Evolutionary conservation across 2,329 filamentous ascomycete species (phyloP), one percentile per base, ranked within the genome.

Genomic region (Penicillium sp.): DNA sequence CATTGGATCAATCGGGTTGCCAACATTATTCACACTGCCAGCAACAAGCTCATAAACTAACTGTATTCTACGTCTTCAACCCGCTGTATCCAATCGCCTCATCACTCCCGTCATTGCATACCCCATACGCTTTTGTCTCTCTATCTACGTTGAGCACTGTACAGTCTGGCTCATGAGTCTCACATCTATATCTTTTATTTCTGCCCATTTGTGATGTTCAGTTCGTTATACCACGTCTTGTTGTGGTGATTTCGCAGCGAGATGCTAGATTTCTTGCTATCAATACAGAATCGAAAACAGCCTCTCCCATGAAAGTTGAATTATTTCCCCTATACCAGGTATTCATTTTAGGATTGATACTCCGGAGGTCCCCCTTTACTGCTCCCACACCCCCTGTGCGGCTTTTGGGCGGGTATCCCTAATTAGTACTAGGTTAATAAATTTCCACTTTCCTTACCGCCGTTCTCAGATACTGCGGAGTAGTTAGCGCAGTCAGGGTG

Each of bases 1-100:
- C 70, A 75, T 46, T 81, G 86, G 65, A 79, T 95, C 27, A 76
- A 86, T 57, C 89, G 85, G 69, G 85, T 88, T 23, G 86, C 89
- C 1, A 73, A 72, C 9, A 83, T 89, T 41, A 72, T 96, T 46
- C 76, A 74, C 46, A 70, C 74, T 44, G 89, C 89, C 27, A 81
- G 78, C 35, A 69, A 74, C 45, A 71, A 70, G 48, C 66, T 83
- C 51, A 63, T 75, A 45, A 54, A 58, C 28, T 67, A 59, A 63
- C 38, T 53, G 48, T 55, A 48, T 44, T 52, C 35, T 48, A 56
- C 28, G 43, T 48, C 40, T 13, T 40, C 24, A 23, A 27, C 31
- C 13, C 27, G n/a, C 40, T 29, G 15, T 38, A 20, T 32, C 25
- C 15, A 7, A 10, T 20, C 25, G 10, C 25, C 32, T 24, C 13